Base-by-base conservation (phyloP, 345 rosid species). In the Eucalyptus marginata region DNA sequence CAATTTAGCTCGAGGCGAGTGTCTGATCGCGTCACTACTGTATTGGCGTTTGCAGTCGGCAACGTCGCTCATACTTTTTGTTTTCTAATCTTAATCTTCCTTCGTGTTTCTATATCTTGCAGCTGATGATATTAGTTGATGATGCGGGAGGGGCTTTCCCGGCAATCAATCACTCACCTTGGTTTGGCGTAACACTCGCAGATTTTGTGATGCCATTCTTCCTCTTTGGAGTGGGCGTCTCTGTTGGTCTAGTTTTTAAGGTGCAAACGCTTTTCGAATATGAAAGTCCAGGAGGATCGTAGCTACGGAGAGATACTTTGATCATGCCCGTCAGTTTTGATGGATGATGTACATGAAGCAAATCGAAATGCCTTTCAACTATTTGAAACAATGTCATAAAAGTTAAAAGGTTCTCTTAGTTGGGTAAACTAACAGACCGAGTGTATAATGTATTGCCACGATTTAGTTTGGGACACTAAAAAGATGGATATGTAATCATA, bases 141-240 rank as follows among this genome's bases (percentile, higher is more conserved):
- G 94, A 94, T 89, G 95, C 94, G 24, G 96, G 95, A 86, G 95
- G 95, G 52, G 95, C 94, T 88, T 92, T 95, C 90, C 95, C 94
- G 13, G 92, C 94, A 7, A 94, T 95, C 50, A 93, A 95, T 91
- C 96, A 95, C 90, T 92, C 96, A 29, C 95, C 95, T 14, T 92
- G 96, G 96, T 93, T 95, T 36, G 94, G 94, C 36, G 92, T 94
- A 89, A 94, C 95, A 31, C 88, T 94, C 3, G 94, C 96, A 1
- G 96, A 93, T 91, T 93, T 92, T 44, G 96, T 95, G 89, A 95
- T 95, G 96, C 95, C 96, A 6, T 92, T 92, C 92, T 95, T 93
- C 79, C 95, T 94, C 86, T 94, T 94, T 81, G 90, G 93, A 87
- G 95, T 95, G 52, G 96, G 95, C 40, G 89, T 95, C 87, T 94